A percentile compares a stretch with the other conserved stretches of the same genome.
Evolutionary conservation across 306 rosid genomes (phyloP).

Genomic region (Casuarina equisetifolia): DNA sequence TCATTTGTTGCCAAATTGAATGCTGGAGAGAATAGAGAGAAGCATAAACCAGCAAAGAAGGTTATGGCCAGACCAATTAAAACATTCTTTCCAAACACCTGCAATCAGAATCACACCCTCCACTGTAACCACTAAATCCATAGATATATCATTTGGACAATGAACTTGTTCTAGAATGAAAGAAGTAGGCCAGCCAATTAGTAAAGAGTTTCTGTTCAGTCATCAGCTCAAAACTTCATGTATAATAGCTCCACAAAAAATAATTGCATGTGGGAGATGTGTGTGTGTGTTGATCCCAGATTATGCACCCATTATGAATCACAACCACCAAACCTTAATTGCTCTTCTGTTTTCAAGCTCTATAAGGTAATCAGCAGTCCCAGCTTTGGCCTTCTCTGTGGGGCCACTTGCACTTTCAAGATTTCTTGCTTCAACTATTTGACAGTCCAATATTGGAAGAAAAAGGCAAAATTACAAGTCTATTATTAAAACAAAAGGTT

Average conservation of each 20-base stretch:
- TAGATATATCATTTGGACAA: not conserved
- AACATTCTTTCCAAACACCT: conserved; percentile 84
- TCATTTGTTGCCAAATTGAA: conserved; percentile 94
- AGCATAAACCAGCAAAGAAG: conserved; percentile 79
- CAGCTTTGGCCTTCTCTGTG: conserved; percentile 49
- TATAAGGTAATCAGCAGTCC: conserved; percentile 76
- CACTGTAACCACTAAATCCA: not conserved
- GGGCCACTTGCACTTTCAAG: conserved; percentile 40
- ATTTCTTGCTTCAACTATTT: conserved; percentile 40
- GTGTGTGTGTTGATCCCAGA: not conserved
- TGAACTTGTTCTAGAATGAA: not conserved
- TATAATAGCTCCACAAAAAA: not conserved
- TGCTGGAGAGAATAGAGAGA: conserved; percentile 91
- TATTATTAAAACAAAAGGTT: conserved; percentile 5
- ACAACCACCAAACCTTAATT: conserved; percentile 57
- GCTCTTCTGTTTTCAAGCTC: conserved; percentile 76
- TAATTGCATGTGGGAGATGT: not conserved
- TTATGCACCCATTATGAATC: too few species aligned
- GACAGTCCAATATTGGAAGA: conserved; percentile 13
- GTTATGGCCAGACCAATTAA: conserved; percentile 62
- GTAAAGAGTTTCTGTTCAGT: not conserved
- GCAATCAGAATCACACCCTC: conserved; percentile 12
- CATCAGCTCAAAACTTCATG: conserved; percentile 9
- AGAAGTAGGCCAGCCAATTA: not conserved
- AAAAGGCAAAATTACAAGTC: conserved; percentile 10